A percentile compares a stretch with the other conserved stretches of the same genome.
These are phyloP conservation scores for Coemansia sp. DNA, from an alignment of 192 early-diverging fungal genomes.

Conservation along the genomic window DNA sequence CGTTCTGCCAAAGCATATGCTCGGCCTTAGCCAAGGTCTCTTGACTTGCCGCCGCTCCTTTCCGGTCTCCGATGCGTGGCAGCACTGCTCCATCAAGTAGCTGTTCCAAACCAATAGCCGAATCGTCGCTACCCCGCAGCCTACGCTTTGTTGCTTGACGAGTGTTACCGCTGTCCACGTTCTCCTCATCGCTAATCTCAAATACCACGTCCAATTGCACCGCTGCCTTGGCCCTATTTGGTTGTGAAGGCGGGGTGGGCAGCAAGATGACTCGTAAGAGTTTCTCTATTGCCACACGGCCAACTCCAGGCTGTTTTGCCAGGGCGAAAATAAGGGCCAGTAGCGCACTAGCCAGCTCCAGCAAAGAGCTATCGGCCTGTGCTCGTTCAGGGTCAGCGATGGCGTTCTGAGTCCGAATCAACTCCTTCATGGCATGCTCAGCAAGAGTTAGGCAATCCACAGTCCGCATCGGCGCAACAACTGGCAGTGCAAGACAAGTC, in stretches of 20 bases:
- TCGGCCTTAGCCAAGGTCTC: conserved; percentile 20
- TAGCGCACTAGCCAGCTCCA: conserved; percentile 27
- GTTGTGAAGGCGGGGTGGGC: neutral
- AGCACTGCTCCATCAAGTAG: neutral
- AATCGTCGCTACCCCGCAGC: neutral
- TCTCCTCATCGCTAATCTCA: conserved; percentile 10
- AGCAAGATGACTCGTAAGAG: conserved; percentile 20
- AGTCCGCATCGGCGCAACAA: neutral
- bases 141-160: neutral
- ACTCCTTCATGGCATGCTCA: conserved; percentile 34
- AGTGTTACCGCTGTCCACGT: neutral
- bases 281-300: conserved; percentile 30
- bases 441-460: conserved; percentile 20
- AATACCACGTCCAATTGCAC: conserved; percentile 11
- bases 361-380: neutral
- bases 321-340: conserved; percentile 13
- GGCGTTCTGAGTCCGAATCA: conserved; percentile 24
- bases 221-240: neutral
- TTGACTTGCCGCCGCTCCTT: neutral
- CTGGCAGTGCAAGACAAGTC: neutral
- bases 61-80: neutral
- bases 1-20: conserved; percentile 50
- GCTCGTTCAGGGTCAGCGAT: neutral
- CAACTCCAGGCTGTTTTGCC: conserved; percentile 13
- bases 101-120: neutral